Base-by-base conservation (phyloP, 106 monocot species). In the Platanthera guangdongensis region DNA sequence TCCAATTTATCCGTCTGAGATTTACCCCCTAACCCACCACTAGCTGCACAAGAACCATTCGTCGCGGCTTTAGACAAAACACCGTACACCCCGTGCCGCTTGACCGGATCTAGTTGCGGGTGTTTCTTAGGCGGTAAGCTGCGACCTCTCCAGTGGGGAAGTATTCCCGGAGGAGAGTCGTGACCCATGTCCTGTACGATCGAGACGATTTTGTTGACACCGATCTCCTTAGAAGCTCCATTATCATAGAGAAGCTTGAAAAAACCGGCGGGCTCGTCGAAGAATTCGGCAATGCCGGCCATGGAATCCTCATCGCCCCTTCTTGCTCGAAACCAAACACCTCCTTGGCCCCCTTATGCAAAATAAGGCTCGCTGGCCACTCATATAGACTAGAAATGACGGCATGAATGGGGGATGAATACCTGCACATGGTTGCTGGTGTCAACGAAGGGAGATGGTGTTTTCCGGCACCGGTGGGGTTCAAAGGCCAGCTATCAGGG, bases 201-300 rank as follows among this genome's bases (percentile, higher is more conserved):
- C 74, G 74, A 55, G 22, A 51, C 25, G 49, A 93, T 80, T 83
- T 93, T 84, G 5, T 71, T 67, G 4, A 76, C 74, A 30, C 82
- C 87, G 16, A 89, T 75, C 77, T 87, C 90, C 53, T 88, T 87
- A 3, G 83, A 84, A 75, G 85, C 85, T 7, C 87, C 85, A 71
- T 90, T 87, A 78, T 84, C 90, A 78, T 85, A 90, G 25, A 69
- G 19, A 22, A 90, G 78, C 73, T 59, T 80, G 64, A 83, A 86
- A 73, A 65, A 86, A 15, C 92, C 87, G 30, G 81, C 50, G 19
- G 77, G 46, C 1, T 78, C 72, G 51, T 89, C 87, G 76, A 82
- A 86, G 50, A 90, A 86, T 73, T 82, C 74, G 25, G 86, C 83
- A 18, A 87, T 81, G 57, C 92, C 90, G 30, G 78, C n/a, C 82